These are phyloP conservation scores for Trichoderma simmonsii DNA, from an alignment of 2,329 filamentous ascomycete genomes.

Conservation along the genomic window DNA sequence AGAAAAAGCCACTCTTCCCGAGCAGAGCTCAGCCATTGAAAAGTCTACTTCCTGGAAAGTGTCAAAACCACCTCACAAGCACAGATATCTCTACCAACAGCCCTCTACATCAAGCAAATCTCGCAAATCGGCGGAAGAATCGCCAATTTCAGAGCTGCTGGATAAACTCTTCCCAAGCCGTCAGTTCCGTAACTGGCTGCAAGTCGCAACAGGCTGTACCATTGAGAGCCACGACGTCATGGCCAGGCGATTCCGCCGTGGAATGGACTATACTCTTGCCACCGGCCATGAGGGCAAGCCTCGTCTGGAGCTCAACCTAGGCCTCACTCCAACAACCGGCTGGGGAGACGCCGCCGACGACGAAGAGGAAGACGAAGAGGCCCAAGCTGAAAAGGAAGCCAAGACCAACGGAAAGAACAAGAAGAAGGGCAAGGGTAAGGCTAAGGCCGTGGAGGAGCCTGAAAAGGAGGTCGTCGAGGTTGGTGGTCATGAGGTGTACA, in stretches of 20 bases:
- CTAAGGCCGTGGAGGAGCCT: constrained; percentile 28
- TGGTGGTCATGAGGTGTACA: constrained; percentile 85
- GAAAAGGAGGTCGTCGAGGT: constrained; percentile 51
- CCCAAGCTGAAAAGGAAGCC: constrained; percentile 27
- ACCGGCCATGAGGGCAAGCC: constrained; percentile 76
- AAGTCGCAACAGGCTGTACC: constrained; percentile 72
- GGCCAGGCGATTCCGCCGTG: constrained; percentile 82
- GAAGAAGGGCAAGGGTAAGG: constrained; percentile 30
- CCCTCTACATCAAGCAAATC: constrained; percentile 38
- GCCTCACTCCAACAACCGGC: constrained; percentile 77
- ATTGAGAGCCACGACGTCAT: constrained; percentile 73
- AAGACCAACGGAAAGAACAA: constrained; percentile 29
- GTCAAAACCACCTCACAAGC: constrained; percentile 88
- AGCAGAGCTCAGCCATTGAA: constrained; percentile 55
- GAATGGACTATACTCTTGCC: constrained; percentile 88
- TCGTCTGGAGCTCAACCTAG: constrained; percentile 81
- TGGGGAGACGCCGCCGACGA: constrained; percentile 71
- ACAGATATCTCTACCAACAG: constrained; percentile 83
- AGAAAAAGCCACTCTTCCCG: constrained; percentile 50
- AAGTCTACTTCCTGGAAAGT: constrained; percentile 65
- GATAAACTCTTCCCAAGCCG: constrained; percentile 79
- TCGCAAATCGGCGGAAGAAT: constrained; percentile 40
- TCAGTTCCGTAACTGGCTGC: constrained; percentile 87
- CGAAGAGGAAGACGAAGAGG: constrained; percentile 40
- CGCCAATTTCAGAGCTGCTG: constrained; percentile 72